Percentiles rank a stretch among this genome's conserved stretches.
phyloP scores from a whole-genome alignment of 352 stramenopile genomes.

The Phytophthora rubi region DNA sequence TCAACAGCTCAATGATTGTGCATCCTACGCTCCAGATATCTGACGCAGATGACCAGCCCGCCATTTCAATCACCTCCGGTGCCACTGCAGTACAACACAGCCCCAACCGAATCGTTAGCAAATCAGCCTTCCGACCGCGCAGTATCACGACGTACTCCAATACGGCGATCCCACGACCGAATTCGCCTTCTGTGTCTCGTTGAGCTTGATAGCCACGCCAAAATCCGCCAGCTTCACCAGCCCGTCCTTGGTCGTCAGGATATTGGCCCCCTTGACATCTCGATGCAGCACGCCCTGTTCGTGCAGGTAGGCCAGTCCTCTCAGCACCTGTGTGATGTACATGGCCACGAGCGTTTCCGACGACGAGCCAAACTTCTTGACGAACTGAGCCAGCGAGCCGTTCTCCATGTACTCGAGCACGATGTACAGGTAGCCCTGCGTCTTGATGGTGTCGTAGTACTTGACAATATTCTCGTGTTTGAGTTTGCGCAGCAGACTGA shows the following conservation, averaged over 20 bases:
- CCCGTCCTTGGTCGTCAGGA: conserved; percentile 92
- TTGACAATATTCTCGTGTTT: conserved; percentile 97
- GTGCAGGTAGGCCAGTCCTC: conserved; percentile 91
- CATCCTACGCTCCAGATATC: conserved; percentile 96
- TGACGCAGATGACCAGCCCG: conserved; percentile 89
- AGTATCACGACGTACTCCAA: conserved; percentile 75
- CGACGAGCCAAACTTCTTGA: conserved; percentile 94
- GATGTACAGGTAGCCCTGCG: conserved; percentile 82
- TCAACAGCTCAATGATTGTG: conserved; percentile 95
- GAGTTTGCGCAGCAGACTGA: conserved; percentile 92
- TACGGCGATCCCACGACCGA: conserved; percentile 95
- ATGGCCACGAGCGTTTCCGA: conserved; percentile 92
- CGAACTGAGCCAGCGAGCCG: conserved; percentile 91
- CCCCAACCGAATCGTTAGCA: neutral
- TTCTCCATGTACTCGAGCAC: conserved; percentile 96
- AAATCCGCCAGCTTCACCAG: conserved; percentile 94
- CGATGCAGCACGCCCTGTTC: conserved; percentile 92
- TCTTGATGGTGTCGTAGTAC: conserved; percentile 95
- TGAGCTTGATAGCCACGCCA: conserved; percentile 91
- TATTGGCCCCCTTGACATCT: conserved; percentile 94
- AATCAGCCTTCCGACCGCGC: neutral
- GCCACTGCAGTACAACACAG: conserved; percentile 74
- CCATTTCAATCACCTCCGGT: conserved; percentile 96
- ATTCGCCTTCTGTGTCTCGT: conserved; percentile 87
- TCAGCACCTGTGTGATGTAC: conserved; percentile 93